Evolutionary conservation across 305 asterid species (phyloP).

Genomic region (Fraxinus platypoda): DNA sequence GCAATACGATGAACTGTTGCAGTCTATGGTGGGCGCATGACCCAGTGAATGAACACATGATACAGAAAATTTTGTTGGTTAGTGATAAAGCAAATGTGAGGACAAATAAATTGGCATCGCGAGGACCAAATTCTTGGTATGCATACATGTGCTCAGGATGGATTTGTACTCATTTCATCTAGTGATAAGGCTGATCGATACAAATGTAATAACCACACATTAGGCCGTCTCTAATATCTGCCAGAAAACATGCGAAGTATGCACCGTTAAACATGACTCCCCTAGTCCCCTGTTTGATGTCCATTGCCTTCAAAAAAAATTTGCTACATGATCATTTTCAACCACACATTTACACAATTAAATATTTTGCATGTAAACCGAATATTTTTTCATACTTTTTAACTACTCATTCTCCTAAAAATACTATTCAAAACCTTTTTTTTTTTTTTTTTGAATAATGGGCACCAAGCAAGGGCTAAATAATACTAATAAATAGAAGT

Average conservation of each 20-base stretch:
- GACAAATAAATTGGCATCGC: slow-evolving; percentile 2
- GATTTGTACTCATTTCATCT: not conserved
- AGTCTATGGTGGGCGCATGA: slow-evolving; percentile 31
- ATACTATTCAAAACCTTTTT: too few relatives aligned
- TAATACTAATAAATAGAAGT: not conserved
- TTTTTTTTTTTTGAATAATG: too few relatives aligned
- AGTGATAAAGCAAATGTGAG: slow-evolving; percentile 1
- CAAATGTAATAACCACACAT: not conserved
- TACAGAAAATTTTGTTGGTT: slow-evolving; percentile 17
- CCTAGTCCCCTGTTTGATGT: too few relatives aligned
- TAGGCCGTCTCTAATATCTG: not conserved
- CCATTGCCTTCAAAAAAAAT: too few relatives aligned
- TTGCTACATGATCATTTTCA: too few relatives aligned
- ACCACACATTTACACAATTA: too few relatives aligned
- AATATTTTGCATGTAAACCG: too few relatives aligned
- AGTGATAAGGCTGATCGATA: not conserved
- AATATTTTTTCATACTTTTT: too few relatives aligned
- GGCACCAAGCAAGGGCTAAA: not conserved
- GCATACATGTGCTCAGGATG: not conserved
- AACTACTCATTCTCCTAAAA: too few relatives aligned
- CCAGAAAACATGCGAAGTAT: not conserved
- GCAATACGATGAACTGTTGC: slow-evolving; percentile 10
- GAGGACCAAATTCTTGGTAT: not conserved
- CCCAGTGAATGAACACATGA: slow-evolving; percentile 1
- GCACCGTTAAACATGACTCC: not conserved